These are phyloP conservation scores for Clonostachys chloroleuca DNA, from an alignment of 2,329 filamentous ascomycete species.

Conservation along the genomic window DNA sequence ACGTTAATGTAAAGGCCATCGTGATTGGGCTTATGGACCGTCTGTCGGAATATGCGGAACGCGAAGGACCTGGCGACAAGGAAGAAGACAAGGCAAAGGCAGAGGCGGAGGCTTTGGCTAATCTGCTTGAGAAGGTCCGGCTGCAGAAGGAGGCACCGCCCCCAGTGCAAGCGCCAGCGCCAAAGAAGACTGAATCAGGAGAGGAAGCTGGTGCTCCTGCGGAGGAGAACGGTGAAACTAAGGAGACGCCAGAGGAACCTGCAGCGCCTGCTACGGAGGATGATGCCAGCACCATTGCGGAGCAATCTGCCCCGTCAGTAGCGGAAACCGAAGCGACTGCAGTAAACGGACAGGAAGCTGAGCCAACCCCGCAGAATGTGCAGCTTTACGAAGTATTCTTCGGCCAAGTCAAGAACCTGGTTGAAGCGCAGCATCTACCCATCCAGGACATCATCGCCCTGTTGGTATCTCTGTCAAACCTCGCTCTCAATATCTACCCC, in stretches of 20 bases:
- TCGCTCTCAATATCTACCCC: constrained; percentile 94
- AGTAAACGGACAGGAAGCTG: constrained; percentile 36
- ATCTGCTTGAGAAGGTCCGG: constrained; percentile 73
- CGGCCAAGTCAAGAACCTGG: constrained; percentile 87
- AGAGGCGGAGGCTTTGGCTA: constrained; percentile 79
- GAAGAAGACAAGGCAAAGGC: constrained; percentile 68
- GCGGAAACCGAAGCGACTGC: constrained; percentile 42
- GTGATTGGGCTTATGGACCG: constrained; percentile 98
- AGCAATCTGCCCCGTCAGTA: constrained; percentile 29
- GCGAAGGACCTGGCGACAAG: constrained; percentile 71
- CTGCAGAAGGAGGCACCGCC: constrained; percentile 51
- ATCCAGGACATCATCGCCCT: constrained; percentile 94
- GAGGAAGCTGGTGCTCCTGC: constrained; percentile 17
- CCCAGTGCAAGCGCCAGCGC: neutral
- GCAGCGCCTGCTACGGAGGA: constrained; percentile 17
- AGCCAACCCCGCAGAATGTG: constrained; percentile 54
- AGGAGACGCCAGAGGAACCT: constrained; percentile 14
- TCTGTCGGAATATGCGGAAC: constrained; percentile 87
- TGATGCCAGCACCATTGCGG: constrained; percentile 17
- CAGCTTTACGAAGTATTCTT: constrained; percentile 98
- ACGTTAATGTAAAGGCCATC: constrained; percentile 97
- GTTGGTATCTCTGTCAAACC: constrained; percentile 87
- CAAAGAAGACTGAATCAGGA: constrained; percentile 11
- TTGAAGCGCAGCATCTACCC: constrained; percentile 83
- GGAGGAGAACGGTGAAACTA: constrained; percentile 25